A percentile compares a stretch with the other conserved stretches of the same genome.
Conservation (phyloP, 169 alveolate genomes). For the Plasmodium berghei region DNA sequence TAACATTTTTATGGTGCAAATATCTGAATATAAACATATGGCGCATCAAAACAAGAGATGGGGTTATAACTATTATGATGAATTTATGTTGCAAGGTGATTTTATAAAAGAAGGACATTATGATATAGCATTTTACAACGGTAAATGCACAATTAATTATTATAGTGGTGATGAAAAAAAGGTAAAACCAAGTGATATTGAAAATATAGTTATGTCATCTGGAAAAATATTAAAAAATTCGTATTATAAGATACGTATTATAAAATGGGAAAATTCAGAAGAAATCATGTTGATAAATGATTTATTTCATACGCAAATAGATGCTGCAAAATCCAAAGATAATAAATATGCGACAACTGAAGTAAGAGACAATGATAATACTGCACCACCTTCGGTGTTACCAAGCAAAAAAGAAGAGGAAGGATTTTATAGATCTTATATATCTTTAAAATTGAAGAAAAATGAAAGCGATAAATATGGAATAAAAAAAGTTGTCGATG, state of each 20-base stretch:
- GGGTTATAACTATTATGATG: constrained; percentile 1
- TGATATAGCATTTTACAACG: not conserved
- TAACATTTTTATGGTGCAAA: too few relatives aligned
- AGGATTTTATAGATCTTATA: not conserved
- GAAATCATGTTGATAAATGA: too few relatives aligned
- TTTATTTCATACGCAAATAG: too few relatives aligned
- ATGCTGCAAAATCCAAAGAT: too few relatives aligned
- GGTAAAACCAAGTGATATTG: not conserved
- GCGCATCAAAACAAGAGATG: not conserved
- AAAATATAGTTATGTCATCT: constrained; percentile 3
- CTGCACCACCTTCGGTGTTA: too few relatives aligned
- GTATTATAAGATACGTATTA: not conserved
- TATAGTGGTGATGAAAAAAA: not conserved
- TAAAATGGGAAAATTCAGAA: too few relatives aligned
- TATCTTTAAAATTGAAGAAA: not conserved
- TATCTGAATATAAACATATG: too few relatives aligned
- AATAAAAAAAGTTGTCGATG: not conserved
- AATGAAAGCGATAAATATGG: not conserved
- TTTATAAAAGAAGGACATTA: constrained; percentile 10
- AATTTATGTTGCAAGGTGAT: constrained; percentile 8
- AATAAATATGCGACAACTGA: too few relatives aligned
- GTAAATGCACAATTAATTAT: not conserved
- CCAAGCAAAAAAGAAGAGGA: not conserved
- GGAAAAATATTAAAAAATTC: constrained; percentile 5
- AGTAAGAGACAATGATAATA: too few relatives aligned